Percentiles rank a stretch among this genome's conserved stretches.
Conservation (phyloP, 2,329 filamentous ascomycete species). For the Pseudocercospora vitis region DNA sequence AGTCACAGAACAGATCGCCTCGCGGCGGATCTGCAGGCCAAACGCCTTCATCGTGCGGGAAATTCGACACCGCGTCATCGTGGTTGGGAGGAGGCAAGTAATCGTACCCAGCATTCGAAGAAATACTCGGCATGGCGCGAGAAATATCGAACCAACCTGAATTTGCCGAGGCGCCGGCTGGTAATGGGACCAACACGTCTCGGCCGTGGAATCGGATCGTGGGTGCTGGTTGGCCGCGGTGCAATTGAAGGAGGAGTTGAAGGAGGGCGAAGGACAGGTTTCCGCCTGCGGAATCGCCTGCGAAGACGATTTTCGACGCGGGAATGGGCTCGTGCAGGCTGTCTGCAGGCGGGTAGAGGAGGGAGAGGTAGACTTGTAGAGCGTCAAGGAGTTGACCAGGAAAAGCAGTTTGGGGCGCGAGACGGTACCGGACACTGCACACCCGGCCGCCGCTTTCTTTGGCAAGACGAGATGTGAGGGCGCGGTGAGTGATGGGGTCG, state of each 20-base stretch:
- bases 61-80: conserved; percentile 36
- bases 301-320: conserved; percentile 66
- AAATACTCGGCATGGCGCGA: conserved; percentile 60
- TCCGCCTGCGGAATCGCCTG: conserved; percentile 75
- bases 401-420: conserved; percentile 73
- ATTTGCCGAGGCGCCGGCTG: conserved; percentile 62
- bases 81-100: conserved; percentile 57
- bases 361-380: conserved; percentile 68
- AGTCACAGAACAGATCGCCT: conserved; percentile 50
- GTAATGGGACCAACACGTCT: conserved; percentile 61
- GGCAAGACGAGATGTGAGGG: conserved; percentile 60
- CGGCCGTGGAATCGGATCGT: conserved; percentile 62
- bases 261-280: conserved; percentile 67
- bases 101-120: conserved; percentile 57
- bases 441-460: conserved; percentile 66
- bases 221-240: conserved; percentile 44
- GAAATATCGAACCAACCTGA: conserved; percentile 73
- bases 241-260: conserved; percentile 67
- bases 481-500: conserved; percentile 68
- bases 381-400: conserved; percentile 73
- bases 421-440: conserved; percentile 71
- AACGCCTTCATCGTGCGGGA: conserved; percentile 49
- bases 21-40: conserved; percentile 50
- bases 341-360: conserved; percentile 69
- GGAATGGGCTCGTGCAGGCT: conserved; percentile 66